These are phyloP conservation scores for Persicaria tinctoria DNA, from an alignment of 148 eudicot species.

Conservation along the genomic window DNA sequence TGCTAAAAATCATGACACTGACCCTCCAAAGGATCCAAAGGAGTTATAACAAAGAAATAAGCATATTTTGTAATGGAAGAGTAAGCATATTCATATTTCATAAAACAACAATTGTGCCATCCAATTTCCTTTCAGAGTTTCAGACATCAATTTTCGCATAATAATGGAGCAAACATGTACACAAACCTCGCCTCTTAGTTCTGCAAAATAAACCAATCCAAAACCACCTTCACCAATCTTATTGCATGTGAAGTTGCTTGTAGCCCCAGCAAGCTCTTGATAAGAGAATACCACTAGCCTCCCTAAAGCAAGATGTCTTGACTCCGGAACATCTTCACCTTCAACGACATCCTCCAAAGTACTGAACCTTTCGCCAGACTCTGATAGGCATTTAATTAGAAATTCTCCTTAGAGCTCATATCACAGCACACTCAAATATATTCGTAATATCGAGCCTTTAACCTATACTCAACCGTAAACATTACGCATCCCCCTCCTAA, in stretches of 20 bases:
- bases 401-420: neutral
- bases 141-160: no score
- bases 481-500: neutral
- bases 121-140: no score
- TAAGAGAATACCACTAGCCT: constrained; percentile 50
- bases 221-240: constrained; percentile 69
- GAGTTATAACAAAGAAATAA: neutral
- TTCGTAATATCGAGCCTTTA: neutral
- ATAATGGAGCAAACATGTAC: neutral
- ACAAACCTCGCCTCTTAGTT: constrained; percentile 54
- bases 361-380: constrained; percentile 15
- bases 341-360: constrained; percentile 21
- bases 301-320: neutral
- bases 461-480: neutral
- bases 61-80: neutral
- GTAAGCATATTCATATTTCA: neutral
- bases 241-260: constrained; percentile 36
- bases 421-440: neutral
- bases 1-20: neutral
- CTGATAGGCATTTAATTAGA: neutral
- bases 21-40: neutral
- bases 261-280: constrained; percentile 52
- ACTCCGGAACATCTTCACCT: constrained; percentile 17
- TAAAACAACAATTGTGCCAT: neutral
- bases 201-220: constrained; percentile 52